Evolutionary conservation across 345 rosid genomes (phyloP).

Genomic region (Citrus glauca): DNA sequence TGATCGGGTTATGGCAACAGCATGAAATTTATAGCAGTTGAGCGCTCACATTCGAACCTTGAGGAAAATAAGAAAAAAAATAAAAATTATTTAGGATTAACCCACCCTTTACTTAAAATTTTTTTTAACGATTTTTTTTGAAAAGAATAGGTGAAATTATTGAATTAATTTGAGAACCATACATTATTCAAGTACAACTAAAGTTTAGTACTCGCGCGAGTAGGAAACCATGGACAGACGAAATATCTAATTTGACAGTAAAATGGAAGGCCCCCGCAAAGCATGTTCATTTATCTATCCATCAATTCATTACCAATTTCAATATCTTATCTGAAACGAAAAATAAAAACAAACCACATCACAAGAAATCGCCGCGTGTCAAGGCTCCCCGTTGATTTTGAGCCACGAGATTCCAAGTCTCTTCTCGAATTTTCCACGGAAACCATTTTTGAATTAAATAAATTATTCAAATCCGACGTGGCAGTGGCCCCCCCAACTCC

Average conservation of each 20-base stretch:
- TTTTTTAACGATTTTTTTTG: too few relatives aligned
- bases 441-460: not conserved
- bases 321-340: slow-evolving; percentile 22
- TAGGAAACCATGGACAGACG: not conserved
- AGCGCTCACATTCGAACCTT: too few relatives aligned
- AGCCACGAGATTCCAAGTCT: slow-evolving; percentile 45
- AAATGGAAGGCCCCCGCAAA: not conserved
- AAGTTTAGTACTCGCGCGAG: not conserved
- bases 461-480: slow-evolving; percentile 34
- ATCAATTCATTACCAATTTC: slow-evolving; percentile 11
- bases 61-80: too few relatives aligned
- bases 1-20: too few relatives aligned
- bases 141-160: not conserved
- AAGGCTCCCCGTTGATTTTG: slow-evolving; percentile 18
- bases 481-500: not conserved
- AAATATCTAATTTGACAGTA: not conserved
- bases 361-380: slow-evolving; percentile 32
- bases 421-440: slow-evolving; percentile 46
- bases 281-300: not conserved
- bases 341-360: not conserved
- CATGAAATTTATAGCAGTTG: too few relatives aligned
- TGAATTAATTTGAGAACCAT: not conserved
- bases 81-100: too few relatives aligned
- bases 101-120: too few relatives aligned
- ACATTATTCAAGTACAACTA: not conserved